Conservation (phyloP, 2,329 filamentous ascomycete genomes). For the Phyllosticta paracitricarpa region DNA sequence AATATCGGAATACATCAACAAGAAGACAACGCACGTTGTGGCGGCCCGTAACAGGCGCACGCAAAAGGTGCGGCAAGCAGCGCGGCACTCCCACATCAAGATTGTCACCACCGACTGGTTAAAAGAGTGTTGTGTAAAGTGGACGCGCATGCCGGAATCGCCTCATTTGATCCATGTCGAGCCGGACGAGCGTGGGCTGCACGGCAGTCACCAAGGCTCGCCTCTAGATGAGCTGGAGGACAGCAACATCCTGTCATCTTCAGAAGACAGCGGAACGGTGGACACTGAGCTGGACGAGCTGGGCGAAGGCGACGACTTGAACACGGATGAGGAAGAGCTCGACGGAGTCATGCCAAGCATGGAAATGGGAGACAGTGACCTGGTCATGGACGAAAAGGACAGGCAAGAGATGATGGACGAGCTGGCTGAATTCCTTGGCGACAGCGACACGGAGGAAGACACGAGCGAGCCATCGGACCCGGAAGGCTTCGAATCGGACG, state of each 20-base stretch:
- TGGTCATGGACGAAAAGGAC: conserved; percentile 33
- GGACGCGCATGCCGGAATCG: conserved; percentile 68
- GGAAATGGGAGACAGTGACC: conserved; percentile 3
- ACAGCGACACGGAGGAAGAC: conserved; percentile 31
- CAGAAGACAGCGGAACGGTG: conserved; percentile 35
- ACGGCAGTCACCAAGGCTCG: conserved; percentile 14
- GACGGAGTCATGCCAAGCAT: conserved; percentile 7
- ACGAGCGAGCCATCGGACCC: conserved; percentile 18
- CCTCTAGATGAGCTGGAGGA: conserved; percentile 29
- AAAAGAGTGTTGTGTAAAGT: conserved; percentile 71
- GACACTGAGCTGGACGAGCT: conserved; percentile 11
- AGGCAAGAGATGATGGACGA: conserved; percentile 46
- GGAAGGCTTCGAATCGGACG: conserved; percentile 24
- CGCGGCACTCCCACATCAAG: conserved; percentile 68
- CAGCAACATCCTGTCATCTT: conserved; percentile 26
- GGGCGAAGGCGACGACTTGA: conserved; percentile 22
- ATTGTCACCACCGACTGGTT: conserved; percentile 93
- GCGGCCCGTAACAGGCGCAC: conserved; percentile 65
- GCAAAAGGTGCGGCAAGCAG: conserved; percentile 81
- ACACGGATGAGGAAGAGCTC: conserved; percentile 20
- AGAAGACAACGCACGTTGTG: conserved; percentile 57
- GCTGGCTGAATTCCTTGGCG: conserved; percentile 60
- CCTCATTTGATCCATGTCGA: conserved; percentile 72
- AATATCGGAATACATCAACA: conserved; percentile 48
- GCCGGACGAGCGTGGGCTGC: conserved; percentile 45